A percentile compares a stretch with the other conserved stretches of the same genome.
These are phyloP conservation scores for Schizochytrium sp. DNA, from an alignment of 108 stramenopile genomes.

Conservation along the genomic window DNA sequence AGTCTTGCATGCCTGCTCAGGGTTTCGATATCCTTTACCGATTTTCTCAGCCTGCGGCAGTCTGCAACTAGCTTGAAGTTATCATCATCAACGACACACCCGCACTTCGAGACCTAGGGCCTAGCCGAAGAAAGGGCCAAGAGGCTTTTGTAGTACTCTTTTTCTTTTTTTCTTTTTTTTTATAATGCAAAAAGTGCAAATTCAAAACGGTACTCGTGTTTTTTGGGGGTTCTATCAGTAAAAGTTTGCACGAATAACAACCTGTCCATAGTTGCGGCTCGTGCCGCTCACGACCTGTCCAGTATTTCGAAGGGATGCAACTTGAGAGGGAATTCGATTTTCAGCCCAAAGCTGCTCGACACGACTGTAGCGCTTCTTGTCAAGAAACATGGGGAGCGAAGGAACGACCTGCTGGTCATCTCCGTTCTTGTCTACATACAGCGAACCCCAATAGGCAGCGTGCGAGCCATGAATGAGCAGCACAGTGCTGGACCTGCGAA, in stretches of 20 bases:
- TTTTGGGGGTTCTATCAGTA: not conserved
- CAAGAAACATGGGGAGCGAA: conserved; percentile 73
- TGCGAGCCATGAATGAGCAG: conserved; percentile 84
- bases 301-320: not conserved
- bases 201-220: too few relatives aligned
- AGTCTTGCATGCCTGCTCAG: not conserved
- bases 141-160: not conserved
- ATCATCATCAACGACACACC: not conserved
- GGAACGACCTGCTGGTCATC: conserved; percentile 80
- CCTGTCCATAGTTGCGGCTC: not conserved
- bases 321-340: not conserved
- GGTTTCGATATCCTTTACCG: not conserved
- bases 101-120: not conserved
- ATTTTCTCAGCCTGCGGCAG: not conserved
- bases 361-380: conserved; percentile 62
- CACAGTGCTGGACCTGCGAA: conserved; percentile 28
- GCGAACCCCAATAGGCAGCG: conserved; percentile 74
- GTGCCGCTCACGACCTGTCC: not conserved
- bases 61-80: not conserved
- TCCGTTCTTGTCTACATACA: conserved; percentile 83
- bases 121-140: not conserved
- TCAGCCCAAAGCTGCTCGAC: conserved; percentile 57
- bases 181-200: not conserved
- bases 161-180: too few relatives aligned
- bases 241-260: not conserved